Base-by-base conservation (phyloP, 805 yeast species). In the Metschnikowia picachoensis region DNA sequence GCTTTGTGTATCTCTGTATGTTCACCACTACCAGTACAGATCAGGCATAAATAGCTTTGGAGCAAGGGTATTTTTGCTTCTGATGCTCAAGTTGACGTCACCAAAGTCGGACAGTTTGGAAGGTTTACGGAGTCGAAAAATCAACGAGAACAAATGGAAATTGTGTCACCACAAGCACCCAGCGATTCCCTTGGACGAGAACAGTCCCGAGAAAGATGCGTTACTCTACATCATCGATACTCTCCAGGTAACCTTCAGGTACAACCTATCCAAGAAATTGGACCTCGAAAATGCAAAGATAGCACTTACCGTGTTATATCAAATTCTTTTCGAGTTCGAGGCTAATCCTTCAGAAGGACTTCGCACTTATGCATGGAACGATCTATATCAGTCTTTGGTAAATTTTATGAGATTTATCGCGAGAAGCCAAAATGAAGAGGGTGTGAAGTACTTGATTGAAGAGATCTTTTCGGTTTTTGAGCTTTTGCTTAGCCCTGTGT, bases 61-160 rank as follows among this genome's bases (percentile, higher is more conserved):
- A 4, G 58, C 71, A 13, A 60, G 66, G 41, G 40, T 70, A 10
- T 52, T 63, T 3, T 54, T 72, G 11, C 44, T 58, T 15, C 49
- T 64, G 3, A 49, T 68, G 35, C 52, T 65, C 33, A 62, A 60
- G 44, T 40, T 69, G 13, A 54, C 69, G 9, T 47, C 57, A 3
- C 39, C 41, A 10, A 41, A 43, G 30, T 35, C 36, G 3, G 33
- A n/a, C 8, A 32, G 35, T 11, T 17, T 52, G 36, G 20, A 30
- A 1, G n/a, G 15, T 8, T 46, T 46, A 8, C 41, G 50, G 4
- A 43, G 38, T 6, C 46, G 40, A 16, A 41, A 36, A 17, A 60
- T 62, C 44, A 62, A 72, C 41, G 76, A 71, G 46, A 61, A 61
- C 56, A 62, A 63, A 43, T 72, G 74, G 73, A 72, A 72, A 51